Conservation (phyloP, 768 basidiomycete species). For the Suillus subaureus region DNA sequence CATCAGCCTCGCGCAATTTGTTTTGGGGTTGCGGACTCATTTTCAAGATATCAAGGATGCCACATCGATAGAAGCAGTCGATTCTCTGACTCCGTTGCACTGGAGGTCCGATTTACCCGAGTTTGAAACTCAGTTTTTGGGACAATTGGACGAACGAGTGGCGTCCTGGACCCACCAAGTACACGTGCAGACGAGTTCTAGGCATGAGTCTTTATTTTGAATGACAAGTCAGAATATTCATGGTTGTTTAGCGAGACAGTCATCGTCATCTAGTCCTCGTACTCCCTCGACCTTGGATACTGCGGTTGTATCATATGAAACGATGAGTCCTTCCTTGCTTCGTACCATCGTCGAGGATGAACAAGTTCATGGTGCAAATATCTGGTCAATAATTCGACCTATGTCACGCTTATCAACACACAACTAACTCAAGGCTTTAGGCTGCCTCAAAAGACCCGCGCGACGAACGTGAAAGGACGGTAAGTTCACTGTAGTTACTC, state of each 20-base stretch:
- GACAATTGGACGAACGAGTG: background rate
- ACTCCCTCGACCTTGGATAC: background rate
- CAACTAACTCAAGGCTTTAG: background rate
- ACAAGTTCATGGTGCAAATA: background rate
- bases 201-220: background rate
- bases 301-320: background rate
- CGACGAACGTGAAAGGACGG: background rate
- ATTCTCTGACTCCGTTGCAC: background rate
- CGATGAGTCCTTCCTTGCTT: background rate
- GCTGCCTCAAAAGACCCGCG: too few species aligned
- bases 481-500: background rate
- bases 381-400: background rate
- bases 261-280: background rate
- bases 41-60: background rate
- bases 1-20: background rate
- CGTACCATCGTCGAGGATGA: background rate
- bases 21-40: constrained; percentile 6
- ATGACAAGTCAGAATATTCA: background rate
- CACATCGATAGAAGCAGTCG: background rate
- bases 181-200: background rate
- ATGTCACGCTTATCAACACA: too few species aligned
- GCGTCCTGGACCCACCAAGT: background rate
- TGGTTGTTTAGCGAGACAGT: background rate
- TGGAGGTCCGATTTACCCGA: constrained; percentile 4
- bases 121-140: background rate